Percentiles rank a stretch among this genome's conserved stretches.
Evolutionary conservation across 2,329 filamentous ascomycete genomes (phyloP).

Genomic region (Sordariomycetes sp.): DNA sequence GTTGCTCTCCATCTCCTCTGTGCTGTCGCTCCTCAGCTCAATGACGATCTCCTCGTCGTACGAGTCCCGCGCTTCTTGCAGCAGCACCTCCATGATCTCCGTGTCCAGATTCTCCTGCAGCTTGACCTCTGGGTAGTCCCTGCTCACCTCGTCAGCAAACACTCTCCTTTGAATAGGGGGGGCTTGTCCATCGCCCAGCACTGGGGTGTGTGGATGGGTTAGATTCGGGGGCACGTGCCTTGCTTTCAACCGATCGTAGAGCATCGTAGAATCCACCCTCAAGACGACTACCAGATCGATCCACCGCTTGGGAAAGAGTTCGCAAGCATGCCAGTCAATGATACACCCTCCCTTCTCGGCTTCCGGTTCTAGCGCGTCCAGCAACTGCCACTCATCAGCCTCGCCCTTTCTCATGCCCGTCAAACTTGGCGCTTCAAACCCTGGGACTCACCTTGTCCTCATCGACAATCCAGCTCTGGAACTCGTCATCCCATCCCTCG

Average conservation of each 20-base stretch:
- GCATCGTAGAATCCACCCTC: conserved; percentile 65
- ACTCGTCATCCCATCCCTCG: conserved; percentile 79
- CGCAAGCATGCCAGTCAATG: conserved; percentile 97
- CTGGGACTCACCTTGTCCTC: conserved; percentile 75
- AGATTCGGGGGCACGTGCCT: conserved; percentile 39
- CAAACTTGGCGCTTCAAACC: too few species aligned
- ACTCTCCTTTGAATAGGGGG: background rate
- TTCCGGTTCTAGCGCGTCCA: conserved; percentile 83
- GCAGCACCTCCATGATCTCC: conserved; percentile 92
- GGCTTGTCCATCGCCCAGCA: background rate
- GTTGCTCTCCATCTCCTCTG: conserved; percentile 82
- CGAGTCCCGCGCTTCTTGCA: conserved; percentile 80
- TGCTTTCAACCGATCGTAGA: conserved; percentile 75
- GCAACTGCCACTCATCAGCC: conserved; percentile 41
- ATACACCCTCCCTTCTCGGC: conserved; percentile 72
- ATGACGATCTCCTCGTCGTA: conserved; percentile 85
- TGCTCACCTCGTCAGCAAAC: conserved; percentile 17
- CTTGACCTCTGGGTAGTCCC: conserved; percentile 77
- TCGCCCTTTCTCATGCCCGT: background rate
- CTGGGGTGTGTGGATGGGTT: background rate
- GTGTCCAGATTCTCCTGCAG: conserved; percentile 93
- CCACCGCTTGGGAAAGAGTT: conserved; percentile 87
- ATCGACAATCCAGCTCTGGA: conserved; percentile 85
- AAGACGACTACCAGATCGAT: conserved; percentile 92
- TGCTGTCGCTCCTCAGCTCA: conserved; percentile 72